Conservation (phyloP, 2,329 filamentous ascomycete species). For the Myrmaecium sp. region DNA sequence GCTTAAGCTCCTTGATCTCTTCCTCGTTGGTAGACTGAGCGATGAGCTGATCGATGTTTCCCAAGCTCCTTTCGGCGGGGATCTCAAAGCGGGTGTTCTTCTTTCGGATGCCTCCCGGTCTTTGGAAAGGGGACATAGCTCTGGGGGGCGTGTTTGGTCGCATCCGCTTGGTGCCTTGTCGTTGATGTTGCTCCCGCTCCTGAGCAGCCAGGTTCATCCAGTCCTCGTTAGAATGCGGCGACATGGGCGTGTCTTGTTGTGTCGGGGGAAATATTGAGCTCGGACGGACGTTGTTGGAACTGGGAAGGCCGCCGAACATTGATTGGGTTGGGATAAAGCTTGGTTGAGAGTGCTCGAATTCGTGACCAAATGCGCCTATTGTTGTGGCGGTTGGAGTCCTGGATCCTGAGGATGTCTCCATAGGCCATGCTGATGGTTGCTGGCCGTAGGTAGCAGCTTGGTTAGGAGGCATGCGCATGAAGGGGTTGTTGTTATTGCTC, state of each 20-base stretch:
- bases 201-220: constrained; percentile 34
- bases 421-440: constrained; percentile 40
- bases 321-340: constrained; percentile 23
- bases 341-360: constrained; percentile 32
- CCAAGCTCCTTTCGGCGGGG: constrained; percentile 77
- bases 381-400: constrained; percentile 59
- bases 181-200: constrained; percentile 31
- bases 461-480: constrained; percentile 41
- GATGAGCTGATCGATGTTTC: constrained; percentile 90
- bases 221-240: constrained; percentile 45
- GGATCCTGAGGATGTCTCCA: constrained; percentile 46
- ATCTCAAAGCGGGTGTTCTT: constrained; percentile 99
- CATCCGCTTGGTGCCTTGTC: constrained; percentile 35
- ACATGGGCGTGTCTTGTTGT: constrained; percentile 34
- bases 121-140: constrained; percentile 56
- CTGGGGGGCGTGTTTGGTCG: constrained; percentile 51
- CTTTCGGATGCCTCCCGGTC: constrained; percentile 86
- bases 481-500: constrained; percentile 36
- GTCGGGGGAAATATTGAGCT: constrained; percentile 32
- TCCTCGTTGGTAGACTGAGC: constrained; percentile 74
- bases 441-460: constrained; percentile 29
- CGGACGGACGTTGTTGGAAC: constrained; percentile 25
- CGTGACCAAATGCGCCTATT: constrained; percentile 43
- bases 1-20: constrained; percentile 94
- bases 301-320: constrained; percentile 19